Percentiles rank a stretch among this genome's conserved stretches.
Conservation (phyloP, 108 stramenopile species). For the Hondaea fermentalgiana region DNA sequence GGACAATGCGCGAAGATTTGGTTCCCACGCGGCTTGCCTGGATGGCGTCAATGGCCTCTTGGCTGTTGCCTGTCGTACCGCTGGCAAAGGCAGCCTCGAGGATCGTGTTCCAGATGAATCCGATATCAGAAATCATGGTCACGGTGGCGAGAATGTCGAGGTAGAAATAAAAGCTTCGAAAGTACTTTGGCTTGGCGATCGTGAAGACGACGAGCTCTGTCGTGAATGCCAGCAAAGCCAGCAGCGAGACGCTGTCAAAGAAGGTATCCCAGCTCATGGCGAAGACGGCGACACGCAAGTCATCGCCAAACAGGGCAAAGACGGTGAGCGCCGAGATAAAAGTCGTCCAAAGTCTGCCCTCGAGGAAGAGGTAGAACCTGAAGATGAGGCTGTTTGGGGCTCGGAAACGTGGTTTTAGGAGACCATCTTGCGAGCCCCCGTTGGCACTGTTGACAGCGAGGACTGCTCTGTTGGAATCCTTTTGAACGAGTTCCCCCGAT, state of each 20-base stretch:
- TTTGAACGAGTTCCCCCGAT: neutral
- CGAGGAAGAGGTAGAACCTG: neutral
- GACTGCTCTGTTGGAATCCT: neutral
- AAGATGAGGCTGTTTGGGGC: neutral
- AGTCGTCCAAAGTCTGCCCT: neutral
- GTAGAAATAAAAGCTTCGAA: slow-evolving; percentile 65
- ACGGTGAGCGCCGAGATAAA: slow-evolving; percentile 52
- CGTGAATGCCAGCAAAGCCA: slow-evolving; percentile 49
- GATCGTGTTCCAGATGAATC: slow-evolving; percentile 45
- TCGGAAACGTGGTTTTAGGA: neutral
- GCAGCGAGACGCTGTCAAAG: slow-evolving; percentile 39
- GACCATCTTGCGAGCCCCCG: neutral
- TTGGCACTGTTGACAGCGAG: neutral
- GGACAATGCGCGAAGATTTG: slow-evolving; percentile 46
- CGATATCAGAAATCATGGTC: slow-evolving; percentile 53
- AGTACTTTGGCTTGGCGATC: slow-evolving; percentile 30
- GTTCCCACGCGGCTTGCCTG: slow-evolving; percentile 47
- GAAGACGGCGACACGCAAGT: slow-evolving; percentile 40
- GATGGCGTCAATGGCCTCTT: slow-evolving; percentile 31
- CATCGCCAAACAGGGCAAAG: slow-evolving; percentile 54
- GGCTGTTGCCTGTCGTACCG: neutral
- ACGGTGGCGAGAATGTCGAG: slow-evolving; percentile 59
- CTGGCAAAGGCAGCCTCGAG: slow-evolving; percentile 33
- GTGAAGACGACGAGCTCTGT: slow-evolving; percentile 39
- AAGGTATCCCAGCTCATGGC: slow-evolving; percentile 34